These are phyloP conservation scores for Eimeria acervulina DNA, from an alignment of 169 alveolate genomes.

Conservation along the genomic window DNA sequence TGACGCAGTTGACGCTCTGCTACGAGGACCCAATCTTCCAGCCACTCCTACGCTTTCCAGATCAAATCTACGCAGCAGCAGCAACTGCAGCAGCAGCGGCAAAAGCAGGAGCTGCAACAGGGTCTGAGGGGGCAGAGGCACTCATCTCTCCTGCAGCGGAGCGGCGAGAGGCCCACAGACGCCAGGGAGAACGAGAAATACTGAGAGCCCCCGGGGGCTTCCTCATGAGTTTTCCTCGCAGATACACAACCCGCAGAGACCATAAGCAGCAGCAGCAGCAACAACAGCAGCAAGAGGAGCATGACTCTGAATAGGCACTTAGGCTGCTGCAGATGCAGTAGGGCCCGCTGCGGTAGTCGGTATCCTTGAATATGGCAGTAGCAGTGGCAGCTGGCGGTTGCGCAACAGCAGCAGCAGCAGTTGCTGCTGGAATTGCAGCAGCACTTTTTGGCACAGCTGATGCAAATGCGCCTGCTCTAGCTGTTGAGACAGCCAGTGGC, in stretches of 20 bases:
- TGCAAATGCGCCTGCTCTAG: too few relatives aligned
- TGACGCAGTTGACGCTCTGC: slow-evolving; percentile 62
- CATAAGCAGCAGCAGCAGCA: slow-evolving; percentile 11
- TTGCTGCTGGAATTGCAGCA: background rate
- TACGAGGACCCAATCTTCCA: slow-evolving; percentile 50
- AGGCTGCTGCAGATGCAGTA: background rate
- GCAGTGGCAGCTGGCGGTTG: background rate
- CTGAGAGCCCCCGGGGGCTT: slow-evolving; percentile 13
- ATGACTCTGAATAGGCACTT: background rate
- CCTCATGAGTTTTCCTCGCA: slow-evolving; percentile 29
- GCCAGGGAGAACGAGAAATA: slow-evolving; percentile 15
- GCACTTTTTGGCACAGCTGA: too few relatives aligned
- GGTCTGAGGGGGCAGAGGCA: background rate
- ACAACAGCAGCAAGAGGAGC: slow-evolving; percentile 41
- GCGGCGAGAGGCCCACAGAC: background rate
- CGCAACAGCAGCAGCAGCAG: background rate
- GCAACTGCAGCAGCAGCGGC: background rate
- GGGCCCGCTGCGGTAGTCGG: background rate
- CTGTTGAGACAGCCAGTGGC: background rate
- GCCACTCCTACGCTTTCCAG: slow-evolving; percentile 55
- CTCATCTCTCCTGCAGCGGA: background rate
- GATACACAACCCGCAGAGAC: slow-evolving; percentile 29
- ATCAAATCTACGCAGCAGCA: slow-evolving; percentile 33
- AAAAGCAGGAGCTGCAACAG: background rate
- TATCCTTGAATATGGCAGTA: background rate